A percentile compares a stretch with the other conserved stretches of the same genome.
Evolutionary conservation across 148 eudicot species (phyloP).

Genomic region (Chenopodium album): DNA sequence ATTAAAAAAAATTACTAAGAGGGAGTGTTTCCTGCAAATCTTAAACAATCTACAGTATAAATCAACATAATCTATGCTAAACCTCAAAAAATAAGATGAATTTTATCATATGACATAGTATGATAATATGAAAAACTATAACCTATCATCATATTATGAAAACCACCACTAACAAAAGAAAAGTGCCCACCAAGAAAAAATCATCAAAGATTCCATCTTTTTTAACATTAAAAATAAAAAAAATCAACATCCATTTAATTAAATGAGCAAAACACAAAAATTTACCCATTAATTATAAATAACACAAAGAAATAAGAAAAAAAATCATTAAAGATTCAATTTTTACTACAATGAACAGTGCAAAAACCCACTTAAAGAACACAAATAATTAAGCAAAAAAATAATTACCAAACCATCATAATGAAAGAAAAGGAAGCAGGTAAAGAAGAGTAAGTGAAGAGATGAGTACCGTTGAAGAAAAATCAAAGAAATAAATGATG

Average conservation of each 20-base stretch:
- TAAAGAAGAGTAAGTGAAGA: neutral
- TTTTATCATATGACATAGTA: too few species aligned
- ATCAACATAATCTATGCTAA: neutral
- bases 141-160: neutral
- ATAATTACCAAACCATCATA: neutral
- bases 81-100: too few species aligned
- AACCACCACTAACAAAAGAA: neutral
- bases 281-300: neutral
- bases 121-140: neutral
- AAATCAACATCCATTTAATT: neutral
- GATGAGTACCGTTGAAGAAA: conserved; percentile 9
- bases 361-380: neutral
- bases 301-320: neutral
- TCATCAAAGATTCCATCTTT: conserved; percentile 19
- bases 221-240: neutral
- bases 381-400: neutral
- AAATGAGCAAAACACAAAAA: neutral
- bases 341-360: neutral
- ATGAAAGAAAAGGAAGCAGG: neutral
- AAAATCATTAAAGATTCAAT: conserved; percentile 17
- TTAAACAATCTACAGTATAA: neutral
- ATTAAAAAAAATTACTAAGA: neutral
- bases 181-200: neutral
- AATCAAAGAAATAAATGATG: conserved; percentile 1
- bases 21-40: neutral